phyloP scores from a whole-genome alignment of 306 rosid genomes.

The Vigna trinervia region DNA sequence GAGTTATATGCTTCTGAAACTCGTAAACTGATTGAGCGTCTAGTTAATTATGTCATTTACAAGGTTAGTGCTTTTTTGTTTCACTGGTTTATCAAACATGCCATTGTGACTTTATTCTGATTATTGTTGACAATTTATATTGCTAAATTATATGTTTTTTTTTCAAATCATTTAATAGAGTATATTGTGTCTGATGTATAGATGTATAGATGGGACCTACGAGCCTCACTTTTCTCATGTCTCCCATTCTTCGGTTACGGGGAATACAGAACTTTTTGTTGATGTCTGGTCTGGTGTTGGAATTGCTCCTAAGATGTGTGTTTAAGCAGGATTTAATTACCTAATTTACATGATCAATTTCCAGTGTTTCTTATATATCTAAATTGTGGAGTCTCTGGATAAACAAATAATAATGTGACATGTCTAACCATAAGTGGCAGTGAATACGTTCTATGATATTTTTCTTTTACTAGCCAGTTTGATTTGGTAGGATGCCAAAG shows the following conservation, averaged over 20 bases:
- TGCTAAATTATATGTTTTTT: slow-evolving; percentile 7
- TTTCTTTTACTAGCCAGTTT: slow-evolving; percentile 32
- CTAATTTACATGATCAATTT: slow-evolving; percentile 11
- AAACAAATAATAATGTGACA: slow-evolving; percentile 9
- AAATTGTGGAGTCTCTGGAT: not conserved
- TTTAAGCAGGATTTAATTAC: not conserved
- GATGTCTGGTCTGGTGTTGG: slow-evolving; percentile 28
- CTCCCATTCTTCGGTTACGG: slow-evolving; percentile 8
- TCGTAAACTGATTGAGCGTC: slow-evolving; percentile 82
- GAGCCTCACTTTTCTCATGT: not conserved
- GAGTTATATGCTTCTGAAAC: slow-evolving; percentile 87
- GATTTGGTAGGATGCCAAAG: not conserved
- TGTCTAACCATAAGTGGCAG: slow-evolving; percentile 20
- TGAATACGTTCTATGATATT: not conserved
- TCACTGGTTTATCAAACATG: slow-evolving; percentile 1
- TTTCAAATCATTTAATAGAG: slow-evolving; percentile 9
- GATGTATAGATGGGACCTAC: slow-evolving; percentile 21
- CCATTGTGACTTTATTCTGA: slow-evolving; percentile 14
- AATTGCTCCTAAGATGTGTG: slow-evolving; percentile 14
- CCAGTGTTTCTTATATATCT: slow-evolving; percentile 28
- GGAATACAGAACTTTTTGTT: slow-evolving; percentile 18
- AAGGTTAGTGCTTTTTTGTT: slow-evolving; percentile 63
- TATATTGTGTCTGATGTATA: not conserved
- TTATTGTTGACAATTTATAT: not conserved
- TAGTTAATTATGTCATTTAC: slow-evolving; percentile 86